Evolutionary conservation across 2,329 filamentous ascomycete species (phyloP).

Genomic region (Scedosporium apiospermum): DNA sequence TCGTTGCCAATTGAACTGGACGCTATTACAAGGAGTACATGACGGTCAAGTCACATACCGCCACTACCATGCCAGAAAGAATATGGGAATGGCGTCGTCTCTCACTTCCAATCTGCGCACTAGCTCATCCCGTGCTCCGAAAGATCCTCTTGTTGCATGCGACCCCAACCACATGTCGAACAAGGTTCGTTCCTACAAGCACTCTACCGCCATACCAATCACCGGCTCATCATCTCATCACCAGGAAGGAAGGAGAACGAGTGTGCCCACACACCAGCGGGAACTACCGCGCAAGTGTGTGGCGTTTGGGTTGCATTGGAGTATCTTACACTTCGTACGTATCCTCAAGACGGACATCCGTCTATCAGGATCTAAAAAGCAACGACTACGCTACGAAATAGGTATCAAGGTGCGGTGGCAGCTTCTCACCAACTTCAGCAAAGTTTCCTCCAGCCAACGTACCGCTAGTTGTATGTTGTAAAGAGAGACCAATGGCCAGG

Average conservation of each 20-base stretch:
- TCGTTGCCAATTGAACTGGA: neutral
- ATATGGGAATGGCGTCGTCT: neutral
- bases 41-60: no score
- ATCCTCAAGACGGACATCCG: no score
- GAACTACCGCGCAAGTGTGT: neutral
- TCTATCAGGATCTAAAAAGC: no score
- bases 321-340: no score
- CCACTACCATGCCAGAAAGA: neutral
- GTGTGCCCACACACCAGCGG: neutral
- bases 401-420: no score
- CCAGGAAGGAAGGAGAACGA: neutral
- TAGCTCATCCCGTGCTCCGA: neutral
- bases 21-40: no score
- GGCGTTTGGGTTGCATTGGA: no score
- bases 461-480: no score
- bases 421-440: no score
- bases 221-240: neutral
- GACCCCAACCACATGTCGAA: neutral
- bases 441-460: no score
- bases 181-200: neutral
- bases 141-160: neutral
- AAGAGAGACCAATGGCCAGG: no score
- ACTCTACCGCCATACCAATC: neutral
- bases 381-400: no score
- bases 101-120: neutral